These are phyloP conservation scores for Leishmania aethiopica DNA, from an alignment of 208 protist species.

Conservation along the genomic window DNA sequence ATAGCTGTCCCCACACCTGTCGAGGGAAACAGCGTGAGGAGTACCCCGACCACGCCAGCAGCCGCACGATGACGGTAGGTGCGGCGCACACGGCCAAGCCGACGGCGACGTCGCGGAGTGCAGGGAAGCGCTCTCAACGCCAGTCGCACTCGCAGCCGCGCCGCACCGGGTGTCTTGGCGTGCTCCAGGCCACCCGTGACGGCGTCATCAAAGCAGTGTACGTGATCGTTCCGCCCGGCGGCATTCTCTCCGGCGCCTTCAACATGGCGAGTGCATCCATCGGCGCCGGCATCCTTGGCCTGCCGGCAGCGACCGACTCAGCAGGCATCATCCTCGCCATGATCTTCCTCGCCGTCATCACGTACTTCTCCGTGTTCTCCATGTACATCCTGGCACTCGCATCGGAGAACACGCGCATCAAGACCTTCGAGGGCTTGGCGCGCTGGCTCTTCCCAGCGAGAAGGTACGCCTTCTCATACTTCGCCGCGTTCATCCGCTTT, in stretches of 20 bases:
- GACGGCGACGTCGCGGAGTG: background rate
- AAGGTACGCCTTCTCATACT: constrained; percentile 40
- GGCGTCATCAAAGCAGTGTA: constrained; percentile 6
- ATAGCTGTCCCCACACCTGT: background rate
- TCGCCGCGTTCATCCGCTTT: constrained; percentile 39
- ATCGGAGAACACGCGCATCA: constrained; percentile 35
- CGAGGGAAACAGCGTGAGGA: background rate
- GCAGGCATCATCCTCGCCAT: constrained; percentile 36
- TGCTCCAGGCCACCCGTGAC: background rate
- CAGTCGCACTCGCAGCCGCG: background rate
- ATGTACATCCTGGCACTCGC: constrained; percentile 46
- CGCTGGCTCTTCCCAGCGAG: constrained; percentile 29
- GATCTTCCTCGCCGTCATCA: constrained; percentile 41
- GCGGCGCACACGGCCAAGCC: background rate
- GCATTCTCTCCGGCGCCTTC: constrained; percentile 38
- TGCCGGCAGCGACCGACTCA: constrained; percentile 43
- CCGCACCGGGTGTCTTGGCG: constrained; percentile 1
- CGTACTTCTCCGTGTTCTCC: constrained; percentile 42
- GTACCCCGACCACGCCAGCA: background rate
- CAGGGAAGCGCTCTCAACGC: constrained; percentile 1
- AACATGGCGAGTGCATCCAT: constrained; percentile 42
- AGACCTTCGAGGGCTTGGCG: constrained; percentile 51
- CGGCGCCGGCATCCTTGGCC: constrained; percentile 45
- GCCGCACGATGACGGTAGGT: background rate
- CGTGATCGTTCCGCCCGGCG: constrained; percentile 36